Conservation (phyloP, 1,284 basidiomycete species). For the Cerrena zonata region DNA sequence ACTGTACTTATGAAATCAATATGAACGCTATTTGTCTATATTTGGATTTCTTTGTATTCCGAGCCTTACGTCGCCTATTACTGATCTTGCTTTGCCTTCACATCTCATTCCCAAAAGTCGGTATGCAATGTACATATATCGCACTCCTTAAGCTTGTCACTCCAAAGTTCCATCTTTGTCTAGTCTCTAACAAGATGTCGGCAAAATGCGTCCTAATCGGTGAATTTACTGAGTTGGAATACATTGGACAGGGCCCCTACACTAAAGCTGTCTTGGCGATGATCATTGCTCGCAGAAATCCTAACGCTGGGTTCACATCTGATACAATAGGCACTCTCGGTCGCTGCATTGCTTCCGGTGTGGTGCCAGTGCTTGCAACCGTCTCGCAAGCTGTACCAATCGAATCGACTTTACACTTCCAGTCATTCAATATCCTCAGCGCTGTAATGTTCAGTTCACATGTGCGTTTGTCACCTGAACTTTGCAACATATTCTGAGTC, state of each 20-base stretch:
- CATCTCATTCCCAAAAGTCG: too few species aligned
- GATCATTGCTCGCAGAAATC: not conserved
- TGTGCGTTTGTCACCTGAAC: not conserved
- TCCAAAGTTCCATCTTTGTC: too few species aligned
- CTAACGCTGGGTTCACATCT: not conserved
- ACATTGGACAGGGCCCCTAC: not conserved
- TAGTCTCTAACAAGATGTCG: too few species aligned
- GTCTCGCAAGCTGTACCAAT: not conserved
- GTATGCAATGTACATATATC: too few species aligned
- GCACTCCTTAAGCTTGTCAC: too few species aligned
- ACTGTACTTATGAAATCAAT: too few species aligned
- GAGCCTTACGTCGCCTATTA: too few species aligned
- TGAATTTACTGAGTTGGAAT: too few species aligned
- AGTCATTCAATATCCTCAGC: not conserved
- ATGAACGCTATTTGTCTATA: too few species aligned
- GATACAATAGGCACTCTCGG: not conserved
- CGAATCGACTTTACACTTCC: not conserved
- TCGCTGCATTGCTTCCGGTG: not conserved
- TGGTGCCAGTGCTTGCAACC: not conserved
- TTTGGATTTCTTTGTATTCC: too few species aligned
- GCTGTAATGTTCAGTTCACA: not conserved
- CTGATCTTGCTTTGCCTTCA: too few species aligned
- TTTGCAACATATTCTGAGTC: not conserved
- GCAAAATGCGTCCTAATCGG: not conserved
- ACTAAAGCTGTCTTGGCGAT: not conserved